Conservation (phyloP, 257 asterid genomes). For the Lycium barbarum region DNA sequence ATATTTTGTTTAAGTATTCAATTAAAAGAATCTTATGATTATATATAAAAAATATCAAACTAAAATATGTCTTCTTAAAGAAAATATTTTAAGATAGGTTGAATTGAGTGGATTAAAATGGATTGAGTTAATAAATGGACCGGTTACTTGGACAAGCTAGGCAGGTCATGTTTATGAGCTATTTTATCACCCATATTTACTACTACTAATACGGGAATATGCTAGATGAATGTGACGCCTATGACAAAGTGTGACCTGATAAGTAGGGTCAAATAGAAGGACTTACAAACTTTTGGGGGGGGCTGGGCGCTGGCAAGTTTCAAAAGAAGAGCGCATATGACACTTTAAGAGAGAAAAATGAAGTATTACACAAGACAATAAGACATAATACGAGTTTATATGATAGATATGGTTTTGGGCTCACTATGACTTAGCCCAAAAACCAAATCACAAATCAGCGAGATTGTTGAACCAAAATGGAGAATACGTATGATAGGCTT, state of each 20-base stretch:
- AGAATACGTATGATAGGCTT: background rate
- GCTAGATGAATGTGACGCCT: background rate
- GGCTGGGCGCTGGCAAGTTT: background rate
- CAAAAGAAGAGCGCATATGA: background rate
- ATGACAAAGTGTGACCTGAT: background rate
- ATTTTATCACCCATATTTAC: too few species aligned
- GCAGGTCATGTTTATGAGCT: background rate
- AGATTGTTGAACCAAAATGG: background rate
- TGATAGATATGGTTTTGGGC: background rate
- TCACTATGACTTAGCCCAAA: background rate
- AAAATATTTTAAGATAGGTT: too few species aligned
- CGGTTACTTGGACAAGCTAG: too few species aligned
- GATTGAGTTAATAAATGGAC: background rate
- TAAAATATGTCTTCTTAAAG: too few species aligned
- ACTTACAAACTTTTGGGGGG: background rate
- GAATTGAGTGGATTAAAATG: too few species aligned
- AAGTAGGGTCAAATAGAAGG: background rate
- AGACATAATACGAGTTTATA: background rate
- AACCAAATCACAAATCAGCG: background rate
- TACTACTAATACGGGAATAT: background rate
- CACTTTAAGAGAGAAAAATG: background rate
- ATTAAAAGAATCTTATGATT: background rate
- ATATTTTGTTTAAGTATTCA: background rate
- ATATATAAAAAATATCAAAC: background rate
- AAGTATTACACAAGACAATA: background rate